Base-by-base conservation (phyloP, 306 rosid genomes). In the Myrica gale region DNA sequence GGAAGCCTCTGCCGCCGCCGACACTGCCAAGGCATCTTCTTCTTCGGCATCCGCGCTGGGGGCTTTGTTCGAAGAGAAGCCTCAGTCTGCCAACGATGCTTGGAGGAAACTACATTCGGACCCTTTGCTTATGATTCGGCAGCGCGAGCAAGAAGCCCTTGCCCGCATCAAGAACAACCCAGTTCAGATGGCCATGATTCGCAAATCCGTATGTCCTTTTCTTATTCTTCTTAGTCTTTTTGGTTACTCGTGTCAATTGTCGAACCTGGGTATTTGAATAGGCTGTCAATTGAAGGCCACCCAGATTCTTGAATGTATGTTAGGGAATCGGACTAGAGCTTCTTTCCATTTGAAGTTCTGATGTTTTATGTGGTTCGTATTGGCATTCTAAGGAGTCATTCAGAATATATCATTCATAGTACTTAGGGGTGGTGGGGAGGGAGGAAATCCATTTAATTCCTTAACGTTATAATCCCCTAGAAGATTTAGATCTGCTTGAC, bases 51-150 rank as follows among this genome's bases (percentile, higher is more conserved):
- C 85, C 55, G 89, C 51, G 41, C 99, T 89, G 3, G 97, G 99
- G 69, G 97, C 99, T 45, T 74, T 95, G 61, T 95, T 95, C 52
- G 99, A 87, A 72, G 97, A 95, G 5, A 92, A 92, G 85, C 93
- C 97, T 76, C 98, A 92, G 0, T 95, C 97, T 54, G 92, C 99
- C 5, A 95, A 92, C 82, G 99, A 95, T 81, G 71, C 91, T 46
- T 95, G 99, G 99, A 92, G 99, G 82, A 95, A 92, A 79, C 96
- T 95, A 13, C 97, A 95, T 79, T 86, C 97, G 6, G 98, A 95
- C 63, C 98, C 98, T 15, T 79, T 92, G 89, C 97, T 92, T 63
- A 95, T 95, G 89, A 95, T 92, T 76, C 90, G 97, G 19, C 96
- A 92, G 86, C 91, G 97, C 0, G 98, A 95, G 84, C 98, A 95